phyloP scores from a whole-genome alignment of 495 filamentous ascomycete species.

The Lepraria neglecta region DNA sequence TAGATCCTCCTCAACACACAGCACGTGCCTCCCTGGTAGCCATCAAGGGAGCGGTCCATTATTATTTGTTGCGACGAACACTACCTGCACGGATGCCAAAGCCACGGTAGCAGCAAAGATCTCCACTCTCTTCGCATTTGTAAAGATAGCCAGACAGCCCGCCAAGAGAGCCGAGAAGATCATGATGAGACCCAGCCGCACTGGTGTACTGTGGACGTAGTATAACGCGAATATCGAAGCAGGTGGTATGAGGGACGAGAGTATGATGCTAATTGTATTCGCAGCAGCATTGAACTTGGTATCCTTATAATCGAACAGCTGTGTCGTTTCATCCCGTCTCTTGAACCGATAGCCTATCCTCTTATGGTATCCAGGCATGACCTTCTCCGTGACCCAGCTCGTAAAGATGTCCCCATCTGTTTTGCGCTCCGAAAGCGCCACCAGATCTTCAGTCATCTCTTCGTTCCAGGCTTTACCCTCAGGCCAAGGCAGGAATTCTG shows the following conservation, averaged over 20 bases:
- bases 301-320: slow-evolving; percentile 3
- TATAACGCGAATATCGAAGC: slow-evolving; percentile 33
- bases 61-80: slow-evolving; percentile 16
- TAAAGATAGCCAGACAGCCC: slow-evolving; percentile 29
- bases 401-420: slow-evolving; percentile 23
- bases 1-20: too few relatives aligned
- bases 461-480: slow-evolving; percentile 22
- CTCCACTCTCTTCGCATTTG: slow-evolving; percentile 30
- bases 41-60: background rate
- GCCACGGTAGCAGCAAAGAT: slow-evolving; percentile 35
- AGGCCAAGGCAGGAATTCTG: slow-evolving; percentile 13
- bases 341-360: slow-evolving; percentile 12
- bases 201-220: slow-evolving; percentile 26
- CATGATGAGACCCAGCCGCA: slow-evolving; percentile 31
- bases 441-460: slow-evolving; percentile 14
- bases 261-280: slow-evolving; percentile 28
- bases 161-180: slow-evolving; percentile 33
- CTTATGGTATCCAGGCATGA: slow-evolving; percentile 12
- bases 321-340: background rate
- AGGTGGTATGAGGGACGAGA: slow-evolving; percentile 33
- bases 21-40: background rate
- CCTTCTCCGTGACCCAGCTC: slow-evolving; percentile 20
- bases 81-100: slow-evolving; percentile 23
- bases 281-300: slow-evolving; percentile 14
- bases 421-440: slow-evolving; percentile 20